Conservation (phyloP, 371 early-diverging fungal species). For the Syncephalastrum monosporum region DNA sequence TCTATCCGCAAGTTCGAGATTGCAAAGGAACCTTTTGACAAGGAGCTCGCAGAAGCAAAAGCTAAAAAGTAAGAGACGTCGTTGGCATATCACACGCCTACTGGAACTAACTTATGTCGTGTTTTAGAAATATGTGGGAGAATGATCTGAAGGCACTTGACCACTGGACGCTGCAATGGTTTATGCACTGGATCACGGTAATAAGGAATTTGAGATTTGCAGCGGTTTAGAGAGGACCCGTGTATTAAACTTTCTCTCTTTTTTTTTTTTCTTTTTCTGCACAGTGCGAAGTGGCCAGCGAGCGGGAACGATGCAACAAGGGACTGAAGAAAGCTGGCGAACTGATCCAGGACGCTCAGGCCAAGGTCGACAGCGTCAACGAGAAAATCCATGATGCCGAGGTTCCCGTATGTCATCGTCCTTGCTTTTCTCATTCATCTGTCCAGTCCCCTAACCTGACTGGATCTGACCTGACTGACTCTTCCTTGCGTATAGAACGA, state of each 20-base stretch:
- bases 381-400: constrained; percentile 24
- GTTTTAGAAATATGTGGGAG: constrained; percentile 30
- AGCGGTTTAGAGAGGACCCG: background rate
- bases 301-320: constrained; percentile 21
- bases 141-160: constrained; percentile 27
- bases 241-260: background rate
- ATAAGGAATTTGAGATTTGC: constrained; percentile 22
- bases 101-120: background rate
- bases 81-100: background rate
- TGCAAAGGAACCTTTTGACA: constrained; percentile 33
- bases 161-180: constrained; percentile 42
- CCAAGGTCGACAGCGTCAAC: constrained; percentile 11
- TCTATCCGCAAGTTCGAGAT: constrained; percentile 25
- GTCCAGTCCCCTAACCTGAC: background rate
- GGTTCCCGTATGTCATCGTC: constrained; percentile 14
- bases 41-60: constrained; percentile 27
- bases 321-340: constrained; percentile 31
- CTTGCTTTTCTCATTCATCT: background rate
- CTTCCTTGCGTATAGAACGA: constrained; percentile 23
- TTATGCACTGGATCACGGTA: constrained; percentile 35
- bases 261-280: constrained; percentile 1
- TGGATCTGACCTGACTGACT: background rate
- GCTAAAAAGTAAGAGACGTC: constrained; percentile 36
- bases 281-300: constrained; percentile 36
- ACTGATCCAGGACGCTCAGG: constrained; percentile 23